phyloP scores from a whole-genome alignment of 345 rosid species.

The Camelina sativa region DNA sequence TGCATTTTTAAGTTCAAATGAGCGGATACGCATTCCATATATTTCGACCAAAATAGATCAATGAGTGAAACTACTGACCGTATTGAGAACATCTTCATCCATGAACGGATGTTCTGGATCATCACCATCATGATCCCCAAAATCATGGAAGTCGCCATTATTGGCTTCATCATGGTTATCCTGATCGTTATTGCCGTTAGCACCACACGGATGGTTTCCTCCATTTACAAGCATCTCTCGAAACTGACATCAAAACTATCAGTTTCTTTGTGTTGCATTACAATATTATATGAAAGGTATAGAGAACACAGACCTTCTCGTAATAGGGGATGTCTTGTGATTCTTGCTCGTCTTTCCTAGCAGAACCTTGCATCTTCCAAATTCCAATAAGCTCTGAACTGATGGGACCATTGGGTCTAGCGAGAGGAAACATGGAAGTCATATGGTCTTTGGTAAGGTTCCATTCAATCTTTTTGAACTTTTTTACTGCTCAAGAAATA shows the following conservation, averaged over 20 bases:
- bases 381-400: slow-evolving; percentile 71
- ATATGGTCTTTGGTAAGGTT: slow-evolving; percentile 46
- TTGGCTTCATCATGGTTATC: slow-evolving; percentile 53
- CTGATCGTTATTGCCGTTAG: slow-evolving; percentile 46
- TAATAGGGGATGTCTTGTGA: slow-evolving; percentile 58
- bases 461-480: slow-evolving; percentile 51
- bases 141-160: slow-evolving; percentile 59
- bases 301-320: slow-evolving; percentile 67
- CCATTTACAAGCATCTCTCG: slow-evolving; percentile 64
- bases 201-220: slow-evolving; percentile 48
- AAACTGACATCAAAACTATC: slow-evolving; percentile 61
- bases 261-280: slow-evolving; percentile 23
- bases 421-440: slow-evolving; percentile 74
- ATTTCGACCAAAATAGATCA: slow-evolving; percentile 5
- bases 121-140: slow-evolving; percentile 54
- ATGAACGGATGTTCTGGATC: slow-evolving; percentile 54
- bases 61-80: slow-evolving; percentile 31
- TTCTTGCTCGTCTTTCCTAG: slow-evolving; percentile 40
- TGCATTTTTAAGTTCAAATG: slow-evolving; percentile 31
- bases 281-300: slow-evolving; percentile 14
- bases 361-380: slow-evolving; percentile 56
- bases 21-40: slow-evolving; percentile 36
- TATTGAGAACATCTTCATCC: slow-evolving; percentile 66
- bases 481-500: slow-evolving; percentile 61
- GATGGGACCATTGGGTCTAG: slow-evolving; percentile 68